Percentiles rank a stretch among this genome's conserved stretches.
These are phyloP conservation scores for Trifolium fragiferum DNA, from an alignment of 306 rosid species.

Conservation along the genomic window DNA sequence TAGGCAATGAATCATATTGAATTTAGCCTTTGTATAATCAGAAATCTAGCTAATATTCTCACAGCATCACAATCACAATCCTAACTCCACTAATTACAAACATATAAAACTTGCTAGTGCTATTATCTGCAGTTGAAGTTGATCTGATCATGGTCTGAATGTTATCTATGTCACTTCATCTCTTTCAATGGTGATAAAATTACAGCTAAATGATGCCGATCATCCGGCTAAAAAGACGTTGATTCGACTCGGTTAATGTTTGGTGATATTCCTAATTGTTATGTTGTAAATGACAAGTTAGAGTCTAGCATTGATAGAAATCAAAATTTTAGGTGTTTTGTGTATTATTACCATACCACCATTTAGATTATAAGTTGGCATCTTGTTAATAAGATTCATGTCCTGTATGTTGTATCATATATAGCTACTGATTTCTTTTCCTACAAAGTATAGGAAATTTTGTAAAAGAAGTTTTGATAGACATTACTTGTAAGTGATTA, in stretches of 20 bases:
- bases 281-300: slow-evolving; percentile 35
- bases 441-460: slow-evolving; percentile 19
- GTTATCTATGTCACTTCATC: background rate
- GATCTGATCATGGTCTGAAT: background rate
- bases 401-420: slow-evolving; percentile 19
- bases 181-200: slow-evolving; percentile 19
- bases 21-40: slow-evolving; percentile 42
- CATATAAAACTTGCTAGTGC: slow-evolving; percentile 16
- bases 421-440: slow-evolving; percentile 11
- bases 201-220: slow-evolving; percentile 22
- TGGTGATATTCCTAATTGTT: slow-evolving; percentile 35
- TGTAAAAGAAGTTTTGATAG: slow-evolving; percentile 3
- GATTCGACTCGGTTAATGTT: slow-evolving; percentile 29
- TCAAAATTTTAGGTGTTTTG: slow-evolving; percentile 18
- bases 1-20: slow-evolving; percentile 35
- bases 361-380: slow-evolving; percentile 21
- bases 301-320: slow-evolving; percentile 26
- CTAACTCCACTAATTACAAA: background rate
- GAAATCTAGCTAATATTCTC: slow-evolving; percentile 34
- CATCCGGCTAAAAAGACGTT: slow-evolving; percentile 1
- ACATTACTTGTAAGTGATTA: background rate
- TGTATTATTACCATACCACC: slow-evolving; percentile 4
- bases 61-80: background rate
- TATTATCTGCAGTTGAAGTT: background rate
- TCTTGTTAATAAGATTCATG: slow-evolving; percentile 28